A percentile compares a stretch with the other conserved stretches of the same genome.
These are phyloP conservation scores for Sphagnum contortum DNA, from an alignment of 225 moss, liverwort and hornwort species.

Conservation along the genomic window DNA sequence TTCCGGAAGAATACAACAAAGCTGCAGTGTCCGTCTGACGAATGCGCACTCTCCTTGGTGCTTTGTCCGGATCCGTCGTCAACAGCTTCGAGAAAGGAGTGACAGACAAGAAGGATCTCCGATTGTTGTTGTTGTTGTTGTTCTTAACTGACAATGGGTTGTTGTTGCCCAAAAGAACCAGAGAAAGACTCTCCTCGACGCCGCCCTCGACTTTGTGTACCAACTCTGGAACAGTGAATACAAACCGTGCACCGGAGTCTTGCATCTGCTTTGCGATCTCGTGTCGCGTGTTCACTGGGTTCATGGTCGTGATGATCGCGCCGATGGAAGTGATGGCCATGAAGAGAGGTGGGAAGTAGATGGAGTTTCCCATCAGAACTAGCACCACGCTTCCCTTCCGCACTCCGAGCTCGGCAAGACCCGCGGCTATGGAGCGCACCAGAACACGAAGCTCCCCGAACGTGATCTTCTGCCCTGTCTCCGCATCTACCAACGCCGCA, in stretches of 20 bases:
- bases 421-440: slow-evolving; percentile 25
- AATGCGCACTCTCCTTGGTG: slow-evolving; percentile 24
- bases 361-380: slow-evolving; percentile 27
- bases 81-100: slow-evolving; percentile 38
- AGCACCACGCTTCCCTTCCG: slow-evolving; percentile 32
- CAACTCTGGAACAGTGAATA: slow-evolving; percentile 37
- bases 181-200: slow-evolving; percentile 15
- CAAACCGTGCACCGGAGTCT: slow-evolving; percentile 16
- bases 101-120: not conserved
- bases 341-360: slow-evolving; percentile 23
- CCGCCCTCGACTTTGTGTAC: slow-evolving; percentile 12
- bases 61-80: slow-evolving; percentile 15
- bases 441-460: slow-evolving; percentile 15
- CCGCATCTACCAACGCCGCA: slow-evolving; percentile 19
- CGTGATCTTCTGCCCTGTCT: slow-evolving; percentile 12
- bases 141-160: not conserved
- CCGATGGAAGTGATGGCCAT: slow-evolving; percentile 31
- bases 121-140: not conserved
- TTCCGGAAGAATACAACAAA: slow-evolving; percentile 83
- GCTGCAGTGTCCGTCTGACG: slow-evolving; percentile 33
- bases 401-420: slow-evolving; percentile 23
- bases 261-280: slow-evolving; percentile 31
- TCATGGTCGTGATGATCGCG: slow-evolving; percentile 25
- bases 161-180: slow-evolving; percentile 33
- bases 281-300: slow-evolving; percentile 28